Evolutionary conservation across 2,329 filamentous ascomycete species (phyloP).

Genomic region (Cladosporium phlei): DNA sequence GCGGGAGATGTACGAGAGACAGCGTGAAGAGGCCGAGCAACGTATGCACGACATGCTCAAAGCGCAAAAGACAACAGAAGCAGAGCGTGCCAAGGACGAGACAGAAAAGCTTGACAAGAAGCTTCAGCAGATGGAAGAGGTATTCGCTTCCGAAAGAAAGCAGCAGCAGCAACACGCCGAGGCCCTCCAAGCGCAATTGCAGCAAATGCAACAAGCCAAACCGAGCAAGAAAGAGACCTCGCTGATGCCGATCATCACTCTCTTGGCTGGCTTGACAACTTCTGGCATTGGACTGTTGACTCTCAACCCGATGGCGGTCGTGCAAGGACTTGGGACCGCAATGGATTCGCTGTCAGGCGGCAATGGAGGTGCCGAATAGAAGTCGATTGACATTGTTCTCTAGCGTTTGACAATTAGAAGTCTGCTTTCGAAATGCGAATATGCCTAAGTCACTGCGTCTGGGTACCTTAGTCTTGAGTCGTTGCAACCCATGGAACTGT

Average conservation of each 20-base stretch:
- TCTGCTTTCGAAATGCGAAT: no score
- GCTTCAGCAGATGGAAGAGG: slow-evolving; percentile 9
- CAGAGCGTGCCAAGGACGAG: slow-evolving; percentile 3
- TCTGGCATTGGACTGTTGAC: slow-evolving; percentile 10
- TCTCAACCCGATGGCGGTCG: slow-evolving; percentile 5
- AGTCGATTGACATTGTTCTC: no score
- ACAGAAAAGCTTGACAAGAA: slow-evolving; percentile 10
- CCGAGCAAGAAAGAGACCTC: slow-evolving; percentile 4
- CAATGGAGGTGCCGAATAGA: not conserved
- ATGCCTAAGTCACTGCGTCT: no score
- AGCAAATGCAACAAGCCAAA: slow-evolving; percentile 7
- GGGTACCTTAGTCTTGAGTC: no score
- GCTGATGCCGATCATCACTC: slow-evolving; percentile 8
- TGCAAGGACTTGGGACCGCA: slow-evolving; percentile 5
- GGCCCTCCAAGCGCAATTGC: slow-evolving; percentile 8
- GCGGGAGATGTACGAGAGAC: slow-evolving; percentile 4
- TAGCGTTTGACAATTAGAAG: no score
- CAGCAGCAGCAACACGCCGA: slow-evolving; percentile 3
- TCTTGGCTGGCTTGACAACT: slow-evolving; percentile 5
- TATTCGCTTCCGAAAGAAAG: slow-evolving; percentile 10
- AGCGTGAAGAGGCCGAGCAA: slow-evolving; percentile 8
- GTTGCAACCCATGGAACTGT: no score
- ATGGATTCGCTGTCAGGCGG: slow-evolving; percentile 3
- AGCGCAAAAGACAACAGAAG: slow-evolving; percentile 9
- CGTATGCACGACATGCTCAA: slow-evolving; percentile 10